These are phyloP conservation scores for Carex cristatella DNA, from an alignment of 176 grass and related monocot genomes.

Conservation along the genomic window DNA sequence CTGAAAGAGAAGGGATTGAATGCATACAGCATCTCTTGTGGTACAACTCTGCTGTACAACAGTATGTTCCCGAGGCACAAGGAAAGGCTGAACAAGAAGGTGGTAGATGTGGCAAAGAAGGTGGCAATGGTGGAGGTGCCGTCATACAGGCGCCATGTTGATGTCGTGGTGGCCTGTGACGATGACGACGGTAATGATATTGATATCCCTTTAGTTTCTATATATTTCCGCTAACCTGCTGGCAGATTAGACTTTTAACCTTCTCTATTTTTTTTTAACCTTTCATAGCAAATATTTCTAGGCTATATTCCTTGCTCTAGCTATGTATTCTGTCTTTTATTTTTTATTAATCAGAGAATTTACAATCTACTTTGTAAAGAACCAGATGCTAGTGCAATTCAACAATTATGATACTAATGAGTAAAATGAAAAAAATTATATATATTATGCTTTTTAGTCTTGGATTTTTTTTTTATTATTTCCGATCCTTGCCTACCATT, in stretches of 20 bases:
- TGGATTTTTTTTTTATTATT: not conserved
- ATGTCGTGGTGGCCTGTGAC: conserved; percentile 60
- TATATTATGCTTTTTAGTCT: not conserved
- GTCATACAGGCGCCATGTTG: conserved; percentile 45
- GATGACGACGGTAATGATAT: conserved; percentile 44
- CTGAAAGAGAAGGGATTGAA: conserved; percentile 49
- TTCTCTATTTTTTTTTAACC: conserved; percentile 1
- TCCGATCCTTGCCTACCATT: not conserved
- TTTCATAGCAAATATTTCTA: not conserved
- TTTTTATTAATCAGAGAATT: not conserved
- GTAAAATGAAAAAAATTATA: not conserved
- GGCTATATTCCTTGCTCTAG: conserved; percentile 2
- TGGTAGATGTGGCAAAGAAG: conserved; percentile 49
- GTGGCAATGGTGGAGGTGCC: conserved; percentile 51
- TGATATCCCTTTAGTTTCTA: conserved; percentile 65
- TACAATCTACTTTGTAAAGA: not conserved
- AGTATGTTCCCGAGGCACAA: conserved; percentile 56
- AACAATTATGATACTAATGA: not conserved
- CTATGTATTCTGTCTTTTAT: not conserved
- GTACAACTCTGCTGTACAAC: conserved; percentile 69
- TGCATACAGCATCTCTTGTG: conserved; percentile 65
- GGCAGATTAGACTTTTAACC: not conserved
- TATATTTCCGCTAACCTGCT: conserved; percentile 54
- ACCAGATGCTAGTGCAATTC: conserved; percentile 10
- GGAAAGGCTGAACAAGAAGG: conserved; percentile 56